Conservation (phyloP, 257 asterid genomes). For the Cinchona pubescens region DNA sequence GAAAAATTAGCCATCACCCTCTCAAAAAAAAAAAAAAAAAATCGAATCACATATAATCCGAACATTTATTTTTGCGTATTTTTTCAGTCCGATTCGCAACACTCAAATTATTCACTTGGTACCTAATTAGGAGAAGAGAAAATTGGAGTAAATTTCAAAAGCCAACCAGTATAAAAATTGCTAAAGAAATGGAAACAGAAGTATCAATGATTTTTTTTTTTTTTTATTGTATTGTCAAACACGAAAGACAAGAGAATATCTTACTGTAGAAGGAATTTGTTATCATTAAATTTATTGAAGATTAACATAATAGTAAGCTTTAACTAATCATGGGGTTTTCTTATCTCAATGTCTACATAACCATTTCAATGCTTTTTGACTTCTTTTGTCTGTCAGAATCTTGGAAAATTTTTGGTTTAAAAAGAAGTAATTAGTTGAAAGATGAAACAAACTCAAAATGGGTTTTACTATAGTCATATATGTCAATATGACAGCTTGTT, state of each 20-base stretch:
- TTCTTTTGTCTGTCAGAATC: slow-evolving; percentile 21
- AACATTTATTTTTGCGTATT: too few species aligned
- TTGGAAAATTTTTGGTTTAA: slow-evolving; percentile 8
- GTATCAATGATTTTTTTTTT: background rate
- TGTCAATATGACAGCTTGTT: slow-evolving; percentile 22
- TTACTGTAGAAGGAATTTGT: slow-evolving; percentile 16
- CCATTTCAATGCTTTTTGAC: slow-evolving; percentile 10
- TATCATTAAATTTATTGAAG: slow-evolving; percentile 28
- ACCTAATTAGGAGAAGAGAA: too few species aligned
- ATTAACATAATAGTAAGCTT: slow-evolving; percentile 19
- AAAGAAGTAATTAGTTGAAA: slow-evolving; percentile 10
- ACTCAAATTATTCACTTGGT: rapidly evolving
- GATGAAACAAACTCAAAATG: slow-evolving; percentile 16
- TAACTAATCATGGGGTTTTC: slow-evolving; percentile 24
- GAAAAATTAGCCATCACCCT: too few species aligned
- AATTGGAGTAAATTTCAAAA: slow-evolving; percentile 4
- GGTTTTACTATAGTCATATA: slow-evolving; percentile 2
- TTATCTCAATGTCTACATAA: slow-evolving; percentile 17
- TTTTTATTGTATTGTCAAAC: slow-evolving; percentile 18
- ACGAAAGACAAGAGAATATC: slow-evolving; percentile 33
- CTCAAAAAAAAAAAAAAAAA: too few species aligned
- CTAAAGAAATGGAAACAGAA: slow-evolving; percentile 1
- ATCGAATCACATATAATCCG: too few species aligned
- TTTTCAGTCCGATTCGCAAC: too few species aligned
- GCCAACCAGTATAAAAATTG: slow-evolving; percentile 14